Evolutionary conservation across 495 filamentous ascomycete genomes (phyloP).

Genomic region (Daldinia bambusicola): DNA sequence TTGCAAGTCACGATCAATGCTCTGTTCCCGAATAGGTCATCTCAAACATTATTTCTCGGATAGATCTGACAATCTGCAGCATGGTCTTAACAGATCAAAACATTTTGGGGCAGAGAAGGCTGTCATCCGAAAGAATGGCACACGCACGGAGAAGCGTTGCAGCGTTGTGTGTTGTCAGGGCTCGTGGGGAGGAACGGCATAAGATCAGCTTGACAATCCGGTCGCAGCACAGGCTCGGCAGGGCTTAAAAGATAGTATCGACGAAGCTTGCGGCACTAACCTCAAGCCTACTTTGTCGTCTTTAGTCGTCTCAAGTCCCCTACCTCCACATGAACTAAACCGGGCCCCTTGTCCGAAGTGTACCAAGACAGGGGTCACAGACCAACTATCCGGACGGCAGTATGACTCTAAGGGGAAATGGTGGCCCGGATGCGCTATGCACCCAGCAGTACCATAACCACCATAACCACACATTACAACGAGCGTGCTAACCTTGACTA

Average conservation of each 20-base stretch:
- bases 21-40: slow-evolving; percentile 39
- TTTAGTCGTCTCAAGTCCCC: slow-evolving; percentile 55
- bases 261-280: slow-evolving; percentile 51
- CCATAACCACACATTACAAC: slow-evolving; percentile 33
- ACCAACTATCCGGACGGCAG: slow-evolving; percentile 49
- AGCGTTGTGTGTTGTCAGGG: slow-evolving; percentile 39
- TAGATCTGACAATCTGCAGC: slow-evolving; percentile 46
- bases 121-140: slow-evolving; percentile 47
- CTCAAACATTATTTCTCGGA: slow-evolving; percentile 25
- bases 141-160: slow-evolving; percentile 35
- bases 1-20: slow-evolving; percentile 44
- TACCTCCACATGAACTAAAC: slow-evolving; percentile 46
- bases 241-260: slow-evolving; percentile 47
- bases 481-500: slow-evolving; percentile 31
- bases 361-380: slow-evolving; percentile 50
- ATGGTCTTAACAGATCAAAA: slow-evolving; percentile 46
- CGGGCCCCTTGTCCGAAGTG: slow-evolving; percentile 47
- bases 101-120: slow-evolving; percentile 38
- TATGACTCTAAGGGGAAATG: slow-evolving; percentile 47
- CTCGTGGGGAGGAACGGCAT: slow-evolving; percentile 56
- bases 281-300: slow-evolving; percentile 50
- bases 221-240: slow-evolving; percentile 58
- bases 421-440: slow-evolving; percentile 46
- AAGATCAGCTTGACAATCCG: slow-evolving; percentile 61
- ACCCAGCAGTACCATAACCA: slow-evolving; percentile 38